Base-by-base conservation (phyloP, 257 asterid species). In the Solanum boliviense region DNA sequence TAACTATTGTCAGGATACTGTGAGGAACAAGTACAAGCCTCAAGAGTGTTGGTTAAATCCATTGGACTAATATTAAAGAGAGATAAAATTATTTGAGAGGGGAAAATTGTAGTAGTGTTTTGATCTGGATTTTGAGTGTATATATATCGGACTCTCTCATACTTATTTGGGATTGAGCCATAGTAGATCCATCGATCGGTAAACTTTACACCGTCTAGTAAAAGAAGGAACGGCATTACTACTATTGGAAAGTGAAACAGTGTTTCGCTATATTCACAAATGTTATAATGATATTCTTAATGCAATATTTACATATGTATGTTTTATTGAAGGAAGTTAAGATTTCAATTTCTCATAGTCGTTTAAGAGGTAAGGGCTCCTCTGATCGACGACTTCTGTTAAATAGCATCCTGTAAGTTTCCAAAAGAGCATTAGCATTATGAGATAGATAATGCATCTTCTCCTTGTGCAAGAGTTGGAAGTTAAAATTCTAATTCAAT, bases 31-130 rank as follows among this genome's bases (percentile, higher is more conserved):
- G 0, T 87, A 84, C 39, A 56, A 94, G 93, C 99, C 98, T 2
- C 94, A 93, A 75, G 99, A 97, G 89, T 97, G 99, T 31, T 93
- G 96, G 94, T 90, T 97, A 48, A 94, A 81, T 71, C 98, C 98
- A 6, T 95, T 93, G 94, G 94, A 90, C 1, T 94, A 87, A 92
- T 84, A 81, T 16, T 46, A 46, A 81, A 29, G 6, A 81, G 11
- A 81, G 41, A 48, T 9, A 48, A 48, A 6, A 81, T 48, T 81
- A 20, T 29, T 46, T 81, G 85, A 10, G 41, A 81, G 85, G 6
- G 18, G 18, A 48, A 46, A 44, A 13, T 15, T 27, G 6, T 38
- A 9, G 0, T 60, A n/a, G 87, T 85, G 32, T 85, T 62, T n/a
- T 84, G 56, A 58, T 84, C 46, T 84, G 62, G 36, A n/a, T 84